Conservation (phyloP, 1,284 basidiomycete species). For the Puccinia hordei region DNA sequence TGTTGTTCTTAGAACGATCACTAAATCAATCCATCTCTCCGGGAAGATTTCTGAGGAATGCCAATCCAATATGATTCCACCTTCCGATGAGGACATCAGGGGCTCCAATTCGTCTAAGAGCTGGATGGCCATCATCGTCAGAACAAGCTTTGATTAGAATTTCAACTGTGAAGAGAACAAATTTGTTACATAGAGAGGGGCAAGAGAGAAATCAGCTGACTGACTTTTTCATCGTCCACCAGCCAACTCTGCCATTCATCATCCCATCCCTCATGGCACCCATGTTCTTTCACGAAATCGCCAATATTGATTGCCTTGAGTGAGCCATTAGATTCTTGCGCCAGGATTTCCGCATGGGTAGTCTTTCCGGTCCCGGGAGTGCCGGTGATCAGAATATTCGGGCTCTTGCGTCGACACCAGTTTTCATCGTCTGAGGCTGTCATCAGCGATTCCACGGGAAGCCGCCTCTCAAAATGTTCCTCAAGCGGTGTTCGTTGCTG, state of each 20-base stretch:
- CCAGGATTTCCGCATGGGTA: conserved; percentile 80
- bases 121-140: conserved; percentile 61
- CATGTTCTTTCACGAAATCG: conserved; percentile 80
- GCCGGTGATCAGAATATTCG: conserved; percentile 60
- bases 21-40: conserved; percentile 97
- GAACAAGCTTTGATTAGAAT: neutral
- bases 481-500: too few species aligned
- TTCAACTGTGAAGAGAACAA: neutral
- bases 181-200: neutral
- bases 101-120: conserved; percentile 74
- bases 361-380: conserved; percentile 75
- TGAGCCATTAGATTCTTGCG: conserved; percentile 55
- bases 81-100: conserved; percentile 61
- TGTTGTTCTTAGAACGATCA: conserved; percentile 86
- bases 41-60: conserved; percentile 94
- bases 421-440: neutral
- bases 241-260: conserved; percentile 92
- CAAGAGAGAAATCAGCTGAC: conserved; percentile 55
- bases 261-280: conserved; percentile 81
- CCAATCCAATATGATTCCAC: too few species aligned
- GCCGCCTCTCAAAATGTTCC: too few species aligned
- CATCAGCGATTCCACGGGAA: neutral
- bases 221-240: conserved; percentile 90
- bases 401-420: conserved; percentile 37
- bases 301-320: conserved; percentile 84